Evolutionary conservation across 805 yeast species (phyloP), one percentile per base, ranked within the genome.

Genomic region (Cephaloascus albidus): DNA sequence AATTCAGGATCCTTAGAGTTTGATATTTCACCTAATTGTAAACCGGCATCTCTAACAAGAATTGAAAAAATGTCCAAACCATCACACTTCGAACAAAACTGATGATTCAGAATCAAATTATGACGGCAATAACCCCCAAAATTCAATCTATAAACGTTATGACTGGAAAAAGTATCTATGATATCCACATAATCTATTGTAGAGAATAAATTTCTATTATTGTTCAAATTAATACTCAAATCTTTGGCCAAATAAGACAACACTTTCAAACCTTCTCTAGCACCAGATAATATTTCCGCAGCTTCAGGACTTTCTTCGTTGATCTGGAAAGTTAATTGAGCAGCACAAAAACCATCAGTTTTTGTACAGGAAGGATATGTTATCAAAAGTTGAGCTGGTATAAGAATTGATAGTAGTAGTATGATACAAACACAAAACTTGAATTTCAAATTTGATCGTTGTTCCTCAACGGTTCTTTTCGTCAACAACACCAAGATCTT

Each of bases 51-150:
- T 40, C 68, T 60, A 10, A 74, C 59, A 14, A 74, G 53, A 12
- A 69, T 68, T 5, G 73, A 58, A 6, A 70, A 53, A 14, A 74
- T 46, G 49, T 76, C 79, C 40, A 73, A 51, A 1, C 77, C 78
- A 37, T 55, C 50, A 37, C 66, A 61, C 8, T 47, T 49, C 44
- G 59, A 50, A 44, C 78, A 65, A 47, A 44, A 52, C 36, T 38
- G 47, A 35, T 23, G 36, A 18, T 36, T 45, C 41, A 14, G 50
- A 41, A 14, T 43, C 42, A 36, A 41, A 28, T 61, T 63, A 3
- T 51, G 39, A 23, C 74, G 66, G 50, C 81, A 73, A 53, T 66
- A 76, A 1, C 80, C 78, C 36, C 63, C 51, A 38, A 61, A 62
- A 49, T 65, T 72, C 45, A 75, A 59, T 32, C 61, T 58, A 49